phyloP scores from a whole-genome alignment of 2,329 filamentous ascomycete genomes.

The Botryotinia calthae region DNA sequence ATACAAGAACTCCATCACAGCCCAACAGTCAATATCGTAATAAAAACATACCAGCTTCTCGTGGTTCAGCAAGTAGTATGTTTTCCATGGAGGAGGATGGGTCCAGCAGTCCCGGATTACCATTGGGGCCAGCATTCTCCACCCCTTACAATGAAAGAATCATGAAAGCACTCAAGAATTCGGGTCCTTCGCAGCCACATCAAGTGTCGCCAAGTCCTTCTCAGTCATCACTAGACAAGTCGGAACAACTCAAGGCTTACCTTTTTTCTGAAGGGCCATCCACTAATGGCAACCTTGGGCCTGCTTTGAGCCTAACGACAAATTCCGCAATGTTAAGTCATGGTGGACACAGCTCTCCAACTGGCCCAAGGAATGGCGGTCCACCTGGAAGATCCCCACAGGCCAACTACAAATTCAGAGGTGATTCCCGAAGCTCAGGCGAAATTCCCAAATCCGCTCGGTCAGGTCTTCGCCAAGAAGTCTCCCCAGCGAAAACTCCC shows the following conservation, averaged over 20 bases:
- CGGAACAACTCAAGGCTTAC: constrained; percentile 57
- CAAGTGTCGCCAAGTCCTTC: constrained; percentile 12
- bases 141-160: constrained; percentile 64
- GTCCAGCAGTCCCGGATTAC: constrained; percentile 48
- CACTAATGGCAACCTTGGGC: constrained; percentile 1
- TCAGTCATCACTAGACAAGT: constrained; percentile 38
- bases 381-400: constrained; percentile 23
- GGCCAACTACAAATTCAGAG: constrained; percentile 22
- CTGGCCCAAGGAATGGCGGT: constrained; percentile 22
- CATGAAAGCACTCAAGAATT: constrained; percentile 47
- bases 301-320: constrained; percentile 19
- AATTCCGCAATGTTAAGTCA: constrained; percentile 20
- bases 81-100: constrained; percentile 69
- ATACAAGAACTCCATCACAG: constrained; percentile 38
- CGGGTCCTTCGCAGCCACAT: constrained; percentile 20
- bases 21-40: constrained; percentile 37
- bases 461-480: constrained; percentile 39
- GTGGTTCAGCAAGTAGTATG: constrained; percentile 52
- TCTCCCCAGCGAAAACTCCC: constrained; percentile 36
- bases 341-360: constrained; percentile 19
- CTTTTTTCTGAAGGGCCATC: constrained; percentile 43
- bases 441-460: constrained; percentile 27
- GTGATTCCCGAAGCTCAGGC: constrained; percentile 23
- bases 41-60: constrained; percentile 45
- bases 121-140: constrained; percentile 65